Conservation (phyloP, 345 rosid species). For the Bruguiera gymnorhiza region DNA sequence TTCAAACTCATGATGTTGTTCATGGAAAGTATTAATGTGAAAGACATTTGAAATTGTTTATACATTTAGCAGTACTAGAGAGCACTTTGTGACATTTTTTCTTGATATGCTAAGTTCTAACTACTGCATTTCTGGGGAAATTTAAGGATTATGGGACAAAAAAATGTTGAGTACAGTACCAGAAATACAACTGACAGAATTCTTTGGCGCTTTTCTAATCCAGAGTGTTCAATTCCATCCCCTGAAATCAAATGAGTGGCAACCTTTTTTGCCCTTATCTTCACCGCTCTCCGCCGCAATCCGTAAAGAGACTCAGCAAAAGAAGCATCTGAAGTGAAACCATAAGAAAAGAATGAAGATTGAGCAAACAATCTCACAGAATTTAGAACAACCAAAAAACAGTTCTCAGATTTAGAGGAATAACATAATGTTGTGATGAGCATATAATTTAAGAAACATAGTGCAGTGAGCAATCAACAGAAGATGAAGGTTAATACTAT, state of each 20-base stretch:
- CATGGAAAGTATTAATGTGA: background rate
- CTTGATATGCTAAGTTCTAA: too few relatives aligned
- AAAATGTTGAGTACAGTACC: conserved; percentile 45
- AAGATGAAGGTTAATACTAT: background rate
- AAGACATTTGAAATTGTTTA: background rate
- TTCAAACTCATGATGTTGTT: background rate
- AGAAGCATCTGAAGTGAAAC: conserved; percentile 73
- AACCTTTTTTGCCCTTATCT: conserved; percentile 49
- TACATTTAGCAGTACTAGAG: background rate
- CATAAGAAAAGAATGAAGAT: conserved; percentile 4
- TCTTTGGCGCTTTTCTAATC: conserved; percentile 76
- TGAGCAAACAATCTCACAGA: background rate
- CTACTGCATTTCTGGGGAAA: too few relatives aligned
- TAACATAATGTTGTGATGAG: background rate
- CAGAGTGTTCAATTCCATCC: conserved; percentile 60
- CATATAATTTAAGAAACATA: conserved; percentile 1
- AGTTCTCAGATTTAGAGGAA: conserved; percentile 1
- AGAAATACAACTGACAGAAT: conserved; percentile 84
- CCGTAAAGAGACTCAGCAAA: conserved; percentile 96
- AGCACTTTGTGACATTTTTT: background rate
- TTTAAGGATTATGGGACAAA: conserved; percentile 1
- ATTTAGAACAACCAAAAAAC: background rate
- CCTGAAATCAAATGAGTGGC: conserved; percentile 32
- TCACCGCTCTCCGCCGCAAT: conserved; percentile 79
- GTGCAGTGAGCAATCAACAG: background rate